Evolutionary conservation across 345 rosid genomes (phyloP), one percentile per base, ranked within the genome.

Genomic region (Rhizophora apiculata): DNA sequence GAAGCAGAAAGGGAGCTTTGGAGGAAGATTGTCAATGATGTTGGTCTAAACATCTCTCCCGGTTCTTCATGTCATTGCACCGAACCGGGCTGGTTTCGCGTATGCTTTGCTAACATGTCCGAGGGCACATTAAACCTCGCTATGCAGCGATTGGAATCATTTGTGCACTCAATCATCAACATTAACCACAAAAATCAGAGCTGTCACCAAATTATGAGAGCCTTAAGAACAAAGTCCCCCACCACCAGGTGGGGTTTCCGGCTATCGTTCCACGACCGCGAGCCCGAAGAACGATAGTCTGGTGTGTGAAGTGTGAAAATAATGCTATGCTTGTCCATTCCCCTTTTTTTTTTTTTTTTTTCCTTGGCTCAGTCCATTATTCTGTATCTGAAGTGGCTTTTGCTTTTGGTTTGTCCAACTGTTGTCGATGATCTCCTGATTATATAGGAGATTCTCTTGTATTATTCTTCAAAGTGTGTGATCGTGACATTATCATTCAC

Each of bases 41-140:
- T 89, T 2, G 81, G 89, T 74, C 72, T 91, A 43, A 93, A 93
- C 51, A 82, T 93, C 51, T 88, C 93, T 2, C 93, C 96, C 2
- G 93, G 96, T 29, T 86, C 90, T 0, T 90, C 96, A 0, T 90
- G 88, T 65, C 96, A 90, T 81, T 90, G 93, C 81, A 78, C 79
- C 1, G 93, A 88, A 49, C 93, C 96, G 0, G 96, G 96, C 3
- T 90, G 93, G 97, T 89, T 91, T 55, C 82, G 98, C 22, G 81
- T 89, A 27, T 94, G 98, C 80, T 90, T 90, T 77, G 96, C 96
- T 27, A 88, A 90, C 82, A 76, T 90, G 88, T 85, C 89, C 29
- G 87, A 88, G 54, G 87, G 79, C 6, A 86, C 96, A 37, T 74
- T 86, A 4, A 78, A 82, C 36, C 70, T 86, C 19, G 87, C 96